Evolutionary conservation across 2,329 filamentous ascomycete species (phyloP), one percentile per base, ranked within the genome.

Genomic region (Westerdykella sp.): DNA sequence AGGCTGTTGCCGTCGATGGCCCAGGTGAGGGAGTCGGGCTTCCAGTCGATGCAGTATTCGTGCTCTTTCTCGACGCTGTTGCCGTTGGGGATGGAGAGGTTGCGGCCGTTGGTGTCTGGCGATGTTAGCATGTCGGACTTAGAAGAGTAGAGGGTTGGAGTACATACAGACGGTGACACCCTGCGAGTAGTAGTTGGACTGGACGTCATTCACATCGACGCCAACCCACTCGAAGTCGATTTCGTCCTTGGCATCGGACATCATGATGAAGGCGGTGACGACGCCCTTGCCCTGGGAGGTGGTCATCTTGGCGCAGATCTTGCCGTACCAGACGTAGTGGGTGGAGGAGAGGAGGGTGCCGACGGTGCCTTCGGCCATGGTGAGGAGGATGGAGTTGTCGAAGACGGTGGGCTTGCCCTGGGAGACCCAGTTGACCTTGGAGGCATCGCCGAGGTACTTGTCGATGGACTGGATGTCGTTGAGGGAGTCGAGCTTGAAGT

Each of bases 171-270:
- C 77, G 32, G 87, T 84, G 50, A 96, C 84, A 62, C 93, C 93
- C 72, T 96, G 90, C 72, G 85, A 96, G 72, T 96, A 98, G 75
- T 83, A 98, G 73, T 98, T 98, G 64, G 89, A 93, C 73, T 98
- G 90, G 14, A 85, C 87, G 49, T 77, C 79, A 37, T 74, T 62
- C 49, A 95, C 74, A 60, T 96, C 87, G 36, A 78, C 78, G 53
- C 93, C 93, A 42, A 98, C 79, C 66, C 85, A 97, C 68, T 98
- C 93, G 65, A 88, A 97, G 72, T 98, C 93, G 59, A 98, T 95
- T 70, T 98, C 93, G 62, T 98, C 93, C 76, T 96, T 95, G 61
- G 94, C 85, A 60, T 97, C 91, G 30, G 86, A 90, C 68, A 96
- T 81, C 62, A 97, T 75, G 66, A 98, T 98, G 65, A 98, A 98